Percentiles rank a stretch among this genome's conserved stretches.
Evolutionary conservation across 2,329 filamentous ascomycete genomes (phyloP).

Genomic region (Nemania abortiva): DNA sequence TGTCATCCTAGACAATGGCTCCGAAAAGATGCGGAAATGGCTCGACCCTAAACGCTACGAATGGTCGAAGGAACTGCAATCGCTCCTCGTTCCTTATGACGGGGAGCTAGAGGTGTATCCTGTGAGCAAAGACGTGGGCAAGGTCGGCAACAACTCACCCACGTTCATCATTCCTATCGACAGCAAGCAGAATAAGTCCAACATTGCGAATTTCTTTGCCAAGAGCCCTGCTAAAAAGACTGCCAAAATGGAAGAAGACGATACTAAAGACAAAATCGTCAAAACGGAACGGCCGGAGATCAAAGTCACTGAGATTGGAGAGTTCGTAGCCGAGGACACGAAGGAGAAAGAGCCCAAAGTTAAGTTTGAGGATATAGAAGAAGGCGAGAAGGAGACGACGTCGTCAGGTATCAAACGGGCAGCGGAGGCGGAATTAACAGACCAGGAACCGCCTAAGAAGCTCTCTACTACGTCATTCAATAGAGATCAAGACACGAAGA

Average conservation of each 20-base stretch:
- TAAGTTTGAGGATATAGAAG: constrained; percentile 32
- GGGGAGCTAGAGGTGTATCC: constrained; percentile 87
- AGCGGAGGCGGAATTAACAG: constrained; percentile 36
- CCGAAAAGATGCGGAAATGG: constrained; percentile 78
- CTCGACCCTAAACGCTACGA: constrained; percentile 77
- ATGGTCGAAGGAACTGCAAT: constrained; percentile 85
- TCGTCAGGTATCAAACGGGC: constrained; percentile 48
- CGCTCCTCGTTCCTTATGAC: constrained; percentile 80
- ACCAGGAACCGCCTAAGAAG: constrained; percentile 48
- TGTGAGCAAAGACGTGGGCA: constrained; percentile 89
- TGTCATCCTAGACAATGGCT: constrained; percentile 84
- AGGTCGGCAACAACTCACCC: constrained; percentile 91
- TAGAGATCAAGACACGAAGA: not conserved
- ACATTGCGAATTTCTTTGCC: constrained; percentile 93
- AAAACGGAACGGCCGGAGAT: constrained; percentile 43
- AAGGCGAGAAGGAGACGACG: not conserved
- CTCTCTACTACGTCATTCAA: constrained; percentile 30
- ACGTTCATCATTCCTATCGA: constrained; percentile 85
- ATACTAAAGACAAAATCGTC: not conserved
- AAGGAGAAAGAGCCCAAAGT: constrained; percentile 17
- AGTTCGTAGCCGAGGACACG: constrained; percentile 38
- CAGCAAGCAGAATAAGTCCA: constrained; percentile 89
- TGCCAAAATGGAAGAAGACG: constrained; percentile 13
- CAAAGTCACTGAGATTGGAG: constrained; percentile 43
- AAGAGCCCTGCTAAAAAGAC: constrained; percentile 57